Conservation (phyloP, 495 filamentous ascomycete species). For the Penicillium angulare region DNA sequence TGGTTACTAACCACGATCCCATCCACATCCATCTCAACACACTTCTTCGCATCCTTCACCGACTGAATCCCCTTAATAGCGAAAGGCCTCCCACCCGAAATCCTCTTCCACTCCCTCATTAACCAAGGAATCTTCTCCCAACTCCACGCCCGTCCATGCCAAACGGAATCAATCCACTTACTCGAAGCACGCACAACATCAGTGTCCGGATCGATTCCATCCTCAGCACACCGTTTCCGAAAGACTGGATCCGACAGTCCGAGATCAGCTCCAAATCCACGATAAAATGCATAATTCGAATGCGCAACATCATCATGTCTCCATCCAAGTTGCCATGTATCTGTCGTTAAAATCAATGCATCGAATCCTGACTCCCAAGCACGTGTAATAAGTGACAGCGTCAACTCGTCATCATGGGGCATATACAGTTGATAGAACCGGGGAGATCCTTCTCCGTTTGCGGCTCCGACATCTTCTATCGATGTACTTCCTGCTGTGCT, state of each 20-base stretch:
- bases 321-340: slow-evolving; percentile 67
- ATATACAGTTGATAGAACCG: slow-evolving; percentile 67
- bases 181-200: slow-evolving; percentile 51
- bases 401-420: slow-evolving; percentile 61
- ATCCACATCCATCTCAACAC: slow-evolving; percentile 55
- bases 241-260: slow-evolving; percentile 61
- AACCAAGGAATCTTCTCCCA: slow-evolving; percentile 60
- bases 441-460: slow-evolving; percentile 46
- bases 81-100: slow-evolving; percentile 56
- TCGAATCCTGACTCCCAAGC: slow-evolving; percentile 56
- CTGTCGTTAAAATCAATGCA: slow-evolving; percentile 60
- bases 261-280: slow-evolving; percentile 51
- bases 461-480: slow-evolving; percentile 58
- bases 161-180: slow-evolving; percentile 63
- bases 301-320: slow-evolving; percentile 58
- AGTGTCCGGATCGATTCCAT: slow-evolving; percentile 51
- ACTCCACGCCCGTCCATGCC: slow-evolving; percentile 59
- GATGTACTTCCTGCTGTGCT: slow-evolving; percentile 55
- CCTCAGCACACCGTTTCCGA: slow-evolving; percentile 45
- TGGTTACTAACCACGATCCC: slow-evolving; percentile 44
- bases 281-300: slow-evolving; percentile 65
- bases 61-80: slow-evolving; percentile 57
- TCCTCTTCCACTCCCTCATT: slow-evolving; percentile 49
- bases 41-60: slow-evolving; percentile 51
- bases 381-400: slow-evolving; percentile 53